Conservation (phyloP, 2,329 filamentous ascomycete species). For the Mollisia scopiformis region DNA sequence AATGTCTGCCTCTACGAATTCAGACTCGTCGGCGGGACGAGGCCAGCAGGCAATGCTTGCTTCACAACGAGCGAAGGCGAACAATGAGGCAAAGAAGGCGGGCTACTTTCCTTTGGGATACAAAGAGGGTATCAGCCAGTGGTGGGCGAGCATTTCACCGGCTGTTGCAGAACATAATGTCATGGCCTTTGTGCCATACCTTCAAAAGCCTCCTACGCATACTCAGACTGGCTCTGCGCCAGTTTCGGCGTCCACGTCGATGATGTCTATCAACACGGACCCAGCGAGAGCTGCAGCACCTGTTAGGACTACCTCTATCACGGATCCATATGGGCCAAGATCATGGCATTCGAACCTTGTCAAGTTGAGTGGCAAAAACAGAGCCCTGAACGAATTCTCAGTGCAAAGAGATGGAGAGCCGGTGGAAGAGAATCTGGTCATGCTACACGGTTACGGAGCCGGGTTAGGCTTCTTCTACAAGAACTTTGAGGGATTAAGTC, state of each 20-base stretch:
- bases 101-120: conserved; percentile 84
- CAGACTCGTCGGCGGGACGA: conserved; percentile 37
- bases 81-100: conserved; percentile 32
- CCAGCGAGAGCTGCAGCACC: conserved; percentile 42
- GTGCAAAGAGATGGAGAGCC: conserved; percentile 82
- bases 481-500: conserved; percentile 88
- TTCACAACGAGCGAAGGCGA: conserved; percentile 47
- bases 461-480: conserved; percentile 98
- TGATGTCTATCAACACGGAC: conserved; percentile 39
- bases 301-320: conserved; percentile 50
- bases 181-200: conserved; percentile 81
- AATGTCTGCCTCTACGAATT: conserved; percentile 34
- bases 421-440: conserved; percentile 84
- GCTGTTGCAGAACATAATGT: conserved; percentile 86
- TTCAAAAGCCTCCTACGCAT: conserved; percentile 66
- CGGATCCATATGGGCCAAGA: conserved; percentile 82
- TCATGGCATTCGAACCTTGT: conserved; percentile 88
- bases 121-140: conserved; percentile 89
- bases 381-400: conserved; percentile 90
- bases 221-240: conserved; percentile 58
- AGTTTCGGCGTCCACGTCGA: conserved; percentile 44
- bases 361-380: conserved; percentile 79
- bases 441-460: conserved; percentile 95
- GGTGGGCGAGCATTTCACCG: conserved; percentile 88
- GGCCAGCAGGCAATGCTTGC: conserved; percentile 50